These are phyloP conservation scores for Cyberlindnera mycetangii DNA, from an alignment of 805 yeast species.

Conservation along the genomic window DNA sequence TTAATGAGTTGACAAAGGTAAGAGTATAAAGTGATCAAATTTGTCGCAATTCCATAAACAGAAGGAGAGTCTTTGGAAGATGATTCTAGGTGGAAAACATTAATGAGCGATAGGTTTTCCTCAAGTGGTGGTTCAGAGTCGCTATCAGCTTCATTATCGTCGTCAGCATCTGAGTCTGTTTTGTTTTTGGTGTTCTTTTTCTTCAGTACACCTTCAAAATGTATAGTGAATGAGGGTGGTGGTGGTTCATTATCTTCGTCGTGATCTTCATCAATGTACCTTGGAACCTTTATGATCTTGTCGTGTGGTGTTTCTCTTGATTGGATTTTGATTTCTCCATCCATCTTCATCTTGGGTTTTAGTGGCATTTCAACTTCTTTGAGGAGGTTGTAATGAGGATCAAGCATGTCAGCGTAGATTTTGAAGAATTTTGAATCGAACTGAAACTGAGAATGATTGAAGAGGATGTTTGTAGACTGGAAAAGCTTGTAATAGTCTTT, in stretches of 20 bases:
- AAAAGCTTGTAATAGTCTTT: conserved; percentile 17
- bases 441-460: conserved; percentile 15
- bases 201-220: conserved; percentile 17
- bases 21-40: conserved; percentile 35
- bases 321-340: conserved; percentile 18
- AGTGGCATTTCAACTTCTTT: conserved; percentile 3
- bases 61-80: conserved; percentile 4
- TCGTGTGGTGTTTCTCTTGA: conserved; percentile 23
- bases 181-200: conserved; percentile 2
- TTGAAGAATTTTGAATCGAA: conserved; percentile 13
- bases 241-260: conserved; percentile 21
- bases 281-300: conserved; percentile 25
- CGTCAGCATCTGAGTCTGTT: not conserved
- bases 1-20: conserved; percentile 42
- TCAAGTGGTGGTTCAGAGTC: conserved; percentile 4
- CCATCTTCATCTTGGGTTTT: not conserved
- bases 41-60: conserved; percentile 18
- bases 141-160: conserved; percentile 3
- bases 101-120: conserved; percentile 5
- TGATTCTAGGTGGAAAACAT: conserved; percentile 7
- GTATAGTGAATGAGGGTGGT: conserved; percentile 27
- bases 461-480: conserved; percentile 15
- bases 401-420: conserved; percentile 24
- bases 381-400: conserved; percentile 22
- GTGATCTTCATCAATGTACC: conserved; percentile 16